Percentiles rank a stretch among this genome's conserved stretches.
phyloP scores from a whole-genome alignment of 83 land plant genomes.

The Isoetes engelmannii region DNA sequence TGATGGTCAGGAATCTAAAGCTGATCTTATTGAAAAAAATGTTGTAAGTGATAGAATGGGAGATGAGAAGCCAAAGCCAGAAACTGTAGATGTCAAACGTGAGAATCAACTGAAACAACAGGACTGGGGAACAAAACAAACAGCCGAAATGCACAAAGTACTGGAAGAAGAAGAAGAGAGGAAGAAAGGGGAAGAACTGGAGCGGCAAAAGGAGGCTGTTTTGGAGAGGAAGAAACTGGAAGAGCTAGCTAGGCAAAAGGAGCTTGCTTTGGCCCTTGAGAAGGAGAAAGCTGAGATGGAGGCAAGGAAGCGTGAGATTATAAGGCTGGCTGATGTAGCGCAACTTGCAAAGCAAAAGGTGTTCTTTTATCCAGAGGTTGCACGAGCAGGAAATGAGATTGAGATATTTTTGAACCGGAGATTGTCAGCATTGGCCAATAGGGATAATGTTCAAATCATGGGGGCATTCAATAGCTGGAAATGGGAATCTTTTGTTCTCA shows the following conservation, averaged over 20 bases:
- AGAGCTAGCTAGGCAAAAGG: constrained; percentile 13
- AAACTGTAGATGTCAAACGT: too few relatives aligned
- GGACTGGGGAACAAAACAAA: too few relatives aligned
- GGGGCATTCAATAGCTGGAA: constrained; percentile 86
- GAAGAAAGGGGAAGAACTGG: too few relatives aligned
- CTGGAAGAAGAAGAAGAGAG: too few relatives aligned
- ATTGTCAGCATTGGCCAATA: constrained; percentile 41
- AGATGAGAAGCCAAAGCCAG: too few relatives aligned
- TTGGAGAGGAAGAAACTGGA: neutral
- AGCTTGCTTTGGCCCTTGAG: constrained; percentile 18
- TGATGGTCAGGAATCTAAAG: too few relatives aligned
- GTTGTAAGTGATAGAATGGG: too few relatives aligned
- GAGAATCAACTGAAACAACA: too few relatives aligned
- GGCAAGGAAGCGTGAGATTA: constrained; percentile 32
- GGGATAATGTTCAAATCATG: constrained; percentile 51
- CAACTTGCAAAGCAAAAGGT: constrained; percentile 31
- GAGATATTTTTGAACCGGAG: constrained; percentile 60
- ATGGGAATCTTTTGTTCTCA: constrained; percentile 59
- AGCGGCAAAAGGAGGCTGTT: too few relatives aligned
- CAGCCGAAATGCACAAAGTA: too few relatives aligned
- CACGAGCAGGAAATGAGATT: constrained; percentile 48
- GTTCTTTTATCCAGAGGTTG: constrained; percentile 54
- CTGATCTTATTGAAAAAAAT: too few relatives aligned
- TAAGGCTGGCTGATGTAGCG: constrained; percentile 43
- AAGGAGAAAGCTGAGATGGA: constrained; percentile 35